Evolutionary conservation across 768 basidiomycete species (phyloP).

Genomic region (Pleurotus sapidus): DNA sequence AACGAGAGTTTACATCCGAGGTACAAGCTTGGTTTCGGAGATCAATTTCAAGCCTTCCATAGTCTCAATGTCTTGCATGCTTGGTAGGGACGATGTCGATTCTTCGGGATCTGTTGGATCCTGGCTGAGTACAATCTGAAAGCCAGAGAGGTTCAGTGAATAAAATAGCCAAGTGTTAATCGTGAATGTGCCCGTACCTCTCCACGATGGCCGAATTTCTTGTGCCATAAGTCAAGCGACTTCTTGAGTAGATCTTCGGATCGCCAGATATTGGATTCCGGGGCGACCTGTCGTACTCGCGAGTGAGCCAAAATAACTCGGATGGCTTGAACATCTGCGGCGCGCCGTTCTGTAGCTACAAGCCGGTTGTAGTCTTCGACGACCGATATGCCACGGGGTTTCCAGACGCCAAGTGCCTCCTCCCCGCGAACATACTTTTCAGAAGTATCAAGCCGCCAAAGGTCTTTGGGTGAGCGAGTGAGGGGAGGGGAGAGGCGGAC

Average conservation of each 20-base stretch:
- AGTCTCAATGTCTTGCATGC: constrained; percentile 30
- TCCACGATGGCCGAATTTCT: constrained; percentile 70
- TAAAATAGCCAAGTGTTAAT: constrained; percentile 14
- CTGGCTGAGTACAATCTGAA: constrained; percentile 77
- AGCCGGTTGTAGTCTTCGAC: constrained; percentile 83
- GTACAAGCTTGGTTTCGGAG: constrained; percentile 69
- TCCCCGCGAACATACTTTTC: constrained; percentile 95
- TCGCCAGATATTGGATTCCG: constrained; percentile 62
- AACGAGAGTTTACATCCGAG: constrained; percentile 38
- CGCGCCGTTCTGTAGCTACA: constrained; percentile 65
- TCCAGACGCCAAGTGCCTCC: constrained; percentile 80
- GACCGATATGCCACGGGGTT: constrained; percentile 81
- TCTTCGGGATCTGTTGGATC: constrained; percentile 61
- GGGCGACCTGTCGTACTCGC: constrained; percentile 43
- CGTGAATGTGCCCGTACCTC: constrained; percentile 49
- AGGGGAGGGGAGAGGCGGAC: constrained; percentile 80
- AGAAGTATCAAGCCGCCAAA: constrained; percentile 94
- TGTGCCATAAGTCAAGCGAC: constrained; percentile 80
- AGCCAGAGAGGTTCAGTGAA: constrained; percentile 6
- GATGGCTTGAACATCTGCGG: constrained; percentile 90
- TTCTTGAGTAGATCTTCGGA: constrained; percentile 62
- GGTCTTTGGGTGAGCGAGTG: constrained; percentile 81
- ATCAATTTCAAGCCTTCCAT: constrained; percentile 63
- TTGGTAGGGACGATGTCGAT: constrained; percentile 27
- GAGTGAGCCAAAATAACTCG: constrained; percentile 68